Conservation (phyloP, 2,329 filamentous ascomycete genomes). For the Biscogniauxia mediterranea region DNA sequence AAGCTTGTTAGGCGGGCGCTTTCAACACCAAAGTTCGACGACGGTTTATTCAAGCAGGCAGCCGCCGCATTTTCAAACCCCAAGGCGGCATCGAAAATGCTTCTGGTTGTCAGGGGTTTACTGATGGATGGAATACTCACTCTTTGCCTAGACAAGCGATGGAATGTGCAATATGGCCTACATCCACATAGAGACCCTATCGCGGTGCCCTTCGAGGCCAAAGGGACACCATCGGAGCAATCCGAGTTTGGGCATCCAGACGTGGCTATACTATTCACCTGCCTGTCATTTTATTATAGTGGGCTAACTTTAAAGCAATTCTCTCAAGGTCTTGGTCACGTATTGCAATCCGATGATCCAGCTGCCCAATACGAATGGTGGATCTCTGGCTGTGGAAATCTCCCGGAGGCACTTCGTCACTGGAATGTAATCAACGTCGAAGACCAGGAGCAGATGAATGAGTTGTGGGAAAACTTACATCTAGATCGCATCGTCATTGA, state of each 20-base stretch:
- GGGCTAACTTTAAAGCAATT: slow-evolving; percentile 52
- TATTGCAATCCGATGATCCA: slow-evolving; percentile 56
- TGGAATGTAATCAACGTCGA: slow-evolving; percentile 59
- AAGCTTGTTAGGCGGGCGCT: slow-evolving; percentile 22
- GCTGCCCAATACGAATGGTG: slow-evolving; percentile 53
- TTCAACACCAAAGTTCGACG: slow-evolving; percentile 20
- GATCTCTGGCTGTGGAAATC: slow-evolving; percentile 33
- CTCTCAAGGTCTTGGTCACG: slow-evolving; percentile 43
- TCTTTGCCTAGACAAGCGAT: slow-evolving; percentile 59
- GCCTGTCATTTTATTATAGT: slow-evolving; percentile 64
- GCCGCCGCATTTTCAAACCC: slow-evolving; percentile 32
- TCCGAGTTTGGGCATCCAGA: slow-evolving; percentile 69
- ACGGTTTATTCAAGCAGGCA: slow-evolving; percentile 16
- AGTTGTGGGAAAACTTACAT: slow-evolving; percentile 50
- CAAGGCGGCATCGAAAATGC: slow-evolving; percentile 27
- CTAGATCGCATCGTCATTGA: slow-evolving; percentile 51
- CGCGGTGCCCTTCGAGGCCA: slow-evolving; percentile 66
- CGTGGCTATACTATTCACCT: slow-evolving; percentile 63
- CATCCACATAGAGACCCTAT: slow-evolving; percentile 54
- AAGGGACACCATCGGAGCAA: slow-evolving; percentile 59
- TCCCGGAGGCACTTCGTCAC: slow-evolving; percentile 45
- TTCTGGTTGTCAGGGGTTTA: slow-evolving; percentile 63
- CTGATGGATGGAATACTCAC: slow-evolving; percentile 58
- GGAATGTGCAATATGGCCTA: slow-evolving; percentile 65
- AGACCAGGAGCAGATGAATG: slow-evolving; percentile 47